Base-by-base conservation (phyloP, 2,329 filamentous ascomycete species). In the Monilinia aucupariae region DNA sequence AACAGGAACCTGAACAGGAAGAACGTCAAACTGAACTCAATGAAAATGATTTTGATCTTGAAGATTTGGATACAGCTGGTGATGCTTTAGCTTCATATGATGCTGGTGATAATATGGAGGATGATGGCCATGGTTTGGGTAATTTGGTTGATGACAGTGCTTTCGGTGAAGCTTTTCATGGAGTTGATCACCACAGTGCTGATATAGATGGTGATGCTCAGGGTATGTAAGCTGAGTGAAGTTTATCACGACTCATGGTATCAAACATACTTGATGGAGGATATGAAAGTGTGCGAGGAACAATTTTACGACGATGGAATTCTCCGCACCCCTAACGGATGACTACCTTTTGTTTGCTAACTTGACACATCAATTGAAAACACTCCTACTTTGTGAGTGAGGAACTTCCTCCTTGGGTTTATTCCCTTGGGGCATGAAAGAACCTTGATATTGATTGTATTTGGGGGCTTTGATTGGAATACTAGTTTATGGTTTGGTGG, bases 91-190 rank as follows among this genome's bases (percentile, higher is more conserved):
- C 85, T 2, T 83, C 83, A 47, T 91, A 88, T 71, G 85, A 83
- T 49, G 79, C 80, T 37, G 74, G 78, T 27, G 82, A 84, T 54
- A 62, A 61, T 25, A 64, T 77, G 59, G 73, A 74, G 22, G 80
- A 80, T 62, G 74, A 80, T 4, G 80, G 81, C 67, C 73, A 81
- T 49, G 84, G 82, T 10, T 74, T 83, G n/a, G 81, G 83, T 72
- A 74, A 87, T 59, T 80, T 82, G 69, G 82, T 87, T 77, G 88
- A 91, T 53, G 88, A 92, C 71, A 91, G 87, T 43, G 90, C 89
- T 1, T 94, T 94, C 77, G 90, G 89, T 3, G 89, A 94, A 69
- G 90, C 90, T 0, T 91, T 93, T 75, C 89, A 92, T 69, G 84
- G 82, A 5, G 82, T 85, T 15, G 81, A 74, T 34, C 60, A 62